Evolutionary conservation across 176 grass and related monocot genomes (phyloP).

Genomic region (Zea luxurians): DNA sequence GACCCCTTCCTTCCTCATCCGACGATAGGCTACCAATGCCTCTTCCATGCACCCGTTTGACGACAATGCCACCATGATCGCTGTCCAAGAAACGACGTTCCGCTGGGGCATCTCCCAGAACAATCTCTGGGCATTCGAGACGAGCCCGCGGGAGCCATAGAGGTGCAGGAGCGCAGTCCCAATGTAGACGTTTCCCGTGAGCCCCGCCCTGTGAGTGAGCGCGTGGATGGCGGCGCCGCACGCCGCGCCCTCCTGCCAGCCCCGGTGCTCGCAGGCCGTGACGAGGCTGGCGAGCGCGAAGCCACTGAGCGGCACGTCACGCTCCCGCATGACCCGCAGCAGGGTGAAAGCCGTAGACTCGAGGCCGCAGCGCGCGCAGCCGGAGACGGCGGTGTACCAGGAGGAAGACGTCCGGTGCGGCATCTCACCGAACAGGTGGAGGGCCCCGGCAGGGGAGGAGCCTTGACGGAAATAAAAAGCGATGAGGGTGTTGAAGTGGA

Average conservation of each 20-base stretch:
- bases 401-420: background rate
- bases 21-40: conserved; percentile 44
- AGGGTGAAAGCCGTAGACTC: background rate
- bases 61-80: conserved; percentile 60
- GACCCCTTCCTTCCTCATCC: conserved; percentile 67
- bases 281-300: conserved; percentile 4
- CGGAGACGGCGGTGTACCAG: background rate
- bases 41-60: conserved; percentile 50
- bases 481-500: background rate
- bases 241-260: background rate
- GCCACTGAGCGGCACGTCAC: background rate
- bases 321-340: background rate
- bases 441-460: background rate
- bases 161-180: conserved; percentile 70
- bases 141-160: conserved; percentile 50
- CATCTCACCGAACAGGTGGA: background rate
- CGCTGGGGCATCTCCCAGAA: conserved; percentile 63
- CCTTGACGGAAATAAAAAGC: background rate
- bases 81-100: conserved; percentile 75
- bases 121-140: conserved; percentile 41
- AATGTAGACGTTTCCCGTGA: conserved; percentile 65
- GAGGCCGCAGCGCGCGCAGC: background rate
- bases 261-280: background rate
- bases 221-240: background rate
- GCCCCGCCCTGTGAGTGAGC: conserved; percentile 39